phyloP scores from a whole-genome alignment of 495 filamentous ascomycete species.

The Neurospora tetrasperma region DNA sequence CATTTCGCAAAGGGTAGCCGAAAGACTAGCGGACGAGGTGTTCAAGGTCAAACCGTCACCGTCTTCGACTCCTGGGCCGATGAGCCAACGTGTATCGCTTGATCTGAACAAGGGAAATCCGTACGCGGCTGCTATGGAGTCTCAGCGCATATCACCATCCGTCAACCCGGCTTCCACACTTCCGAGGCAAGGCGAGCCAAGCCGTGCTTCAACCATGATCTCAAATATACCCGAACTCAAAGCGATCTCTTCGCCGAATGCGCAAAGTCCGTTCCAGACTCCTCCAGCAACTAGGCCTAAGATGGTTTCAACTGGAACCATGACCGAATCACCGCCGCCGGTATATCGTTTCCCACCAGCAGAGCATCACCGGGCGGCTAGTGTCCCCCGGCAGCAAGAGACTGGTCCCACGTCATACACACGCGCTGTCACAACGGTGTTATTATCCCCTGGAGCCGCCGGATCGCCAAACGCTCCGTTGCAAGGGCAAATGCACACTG shows the following conservation, averaged over 20 bases:
- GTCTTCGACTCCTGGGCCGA: constrained; percentile 7
- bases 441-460: constrained; percentile 14
- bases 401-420: constrained; percentile 19
- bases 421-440: constrained; percentile 19
- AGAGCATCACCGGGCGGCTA: constrained; percentile 47
- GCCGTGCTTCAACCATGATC: constrained; percentile 42
- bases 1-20: constrained; percentile 64
- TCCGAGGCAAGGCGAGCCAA: constrained; percentile 32
- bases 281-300: constrained; percentile 43
- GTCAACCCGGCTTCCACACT: constrained; percentile 29
- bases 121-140: constrained; percentile 7
- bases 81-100: constrained; percentile 24
- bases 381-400: constrained; percentile 35
- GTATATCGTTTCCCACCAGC: constrained; percentile 52
- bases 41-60: constrained; percentile 21
- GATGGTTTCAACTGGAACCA: constrained; percentile 92
- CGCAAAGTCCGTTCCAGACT: constrained; percentile 45
- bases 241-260: constrained; percentile 36
- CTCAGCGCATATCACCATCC: constrained; percentile 14
- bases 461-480: constrained; percentile 33
- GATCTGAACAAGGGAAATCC: constrained; percentile 22
- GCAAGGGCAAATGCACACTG: constrained; percentile 41
- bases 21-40: constrained; percentile 82
- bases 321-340: constrained; percentile 72
- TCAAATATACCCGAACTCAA: constrained; percentile 43